Base-by-base conservation (phyloP, 176 grass and related monocot species). In the Lolium multiflorum region DNA sequence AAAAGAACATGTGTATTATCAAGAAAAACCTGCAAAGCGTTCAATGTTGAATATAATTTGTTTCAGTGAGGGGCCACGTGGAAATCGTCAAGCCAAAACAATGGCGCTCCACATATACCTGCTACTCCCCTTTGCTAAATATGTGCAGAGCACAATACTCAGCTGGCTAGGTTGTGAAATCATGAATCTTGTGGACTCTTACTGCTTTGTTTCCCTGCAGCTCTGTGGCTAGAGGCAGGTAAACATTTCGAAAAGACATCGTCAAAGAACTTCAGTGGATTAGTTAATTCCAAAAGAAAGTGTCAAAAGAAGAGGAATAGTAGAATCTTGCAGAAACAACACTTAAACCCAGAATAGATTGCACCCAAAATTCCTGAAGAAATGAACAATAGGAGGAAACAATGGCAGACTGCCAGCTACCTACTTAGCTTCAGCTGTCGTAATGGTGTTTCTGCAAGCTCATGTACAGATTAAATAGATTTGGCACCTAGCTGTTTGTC, bases 41-140 rank as follows among this genome's bases (percentile, higher is more conserved):
- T 68, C 25, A 64, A 74, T 44, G 50, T 80, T 80, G 48, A 72
- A 67, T 67, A 25, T 66, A 12, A 22, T 74, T 78, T 87, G 47
- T 80, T 67, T 54, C 57, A 80, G 4, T 10, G 38, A 67, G 38
- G 24, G 22, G 8, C 80, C 38, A 74, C 58, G 57, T 26, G 18
- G 13, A 74, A 81, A 67, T 57, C 56, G 9, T 87, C 55, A 73
- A 82, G 51, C 26, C 67, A 86, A 64, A 47, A 50, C 13, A 49
- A 50, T 3, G 12, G 44, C 47, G 6, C 24, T 51, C 46, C 13
- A 28, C 1, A 15, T 74, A 74, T 74, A 47, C 71, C 46, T 15
- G 22, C 3, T 49, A 74, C 26, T 13, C 22, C 22, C 31, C 31
- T 35, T 49, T 4, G 6, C 44, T 74, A 74, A 49, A 16, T 74